Base-by-base conservation (phyloP, 2,329 filamentous ascomycete genomes). In the Penicillium oxalicum region DNA sequence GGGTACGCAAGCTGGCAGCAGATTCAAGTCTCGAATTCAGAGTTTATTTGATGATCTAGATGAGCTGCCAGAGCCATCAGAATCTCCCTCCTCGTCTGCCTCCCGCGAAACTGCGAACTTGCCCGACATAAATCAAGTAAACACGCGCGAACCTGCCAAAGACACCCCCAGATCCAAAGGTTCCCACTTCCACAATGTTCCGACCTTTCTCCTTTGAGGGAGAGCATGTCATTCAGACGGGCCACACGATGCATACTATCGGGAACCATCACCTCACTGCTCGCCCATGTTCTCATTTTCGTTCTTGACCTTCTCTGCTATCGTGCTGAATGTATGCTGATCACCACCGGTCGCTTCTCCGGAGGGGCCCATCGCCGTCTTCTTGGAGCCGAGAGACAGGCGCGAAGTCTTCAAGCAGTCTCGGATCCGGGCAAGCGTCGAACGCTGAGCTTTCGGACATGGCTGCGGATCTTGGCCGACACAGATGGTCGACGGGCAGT, bases 111-210 rank as follows among this genome's bases (percentile, higher is more conserved):
- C 52, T 45, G 53, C 24, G 34, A 36, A 29, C 37, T 33, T 42
- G 25, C 49, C 51, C 29, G 51, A 59, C 43, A 45, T 45, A 40
- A 47, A 48, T 9, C 48, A 51, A 47, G 45, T 45, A 13, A 44
- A 54, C 40, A 56, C 57, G 36, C 50, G 38, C 8, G 46, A 44
- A 35, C 41, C 47, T 45, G 49, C 44, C 11, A 48, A 47, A 28
- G 53, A 61, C 40, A 58, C 61, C 49, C 50, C 61, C 38, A 53
- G 56, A 45, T 51, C 61, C 44, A 70, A 68, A 50, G 68, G 67
- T 55, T 64, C 67, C 29, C 64, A 68, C 38, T 64, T 71, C 34
- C 69, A 67, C 49, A 68, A 74, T 58, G 69, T 74, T 39, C 72
- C 72, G 34, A 73, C 68, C 42, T 74, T 74, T 60, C 49, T 74